phyloP scores from a whole-genome alignment of 2,329 filamentous ascomycete genomes.

The Scolecobasidium constrictum region DNA sequence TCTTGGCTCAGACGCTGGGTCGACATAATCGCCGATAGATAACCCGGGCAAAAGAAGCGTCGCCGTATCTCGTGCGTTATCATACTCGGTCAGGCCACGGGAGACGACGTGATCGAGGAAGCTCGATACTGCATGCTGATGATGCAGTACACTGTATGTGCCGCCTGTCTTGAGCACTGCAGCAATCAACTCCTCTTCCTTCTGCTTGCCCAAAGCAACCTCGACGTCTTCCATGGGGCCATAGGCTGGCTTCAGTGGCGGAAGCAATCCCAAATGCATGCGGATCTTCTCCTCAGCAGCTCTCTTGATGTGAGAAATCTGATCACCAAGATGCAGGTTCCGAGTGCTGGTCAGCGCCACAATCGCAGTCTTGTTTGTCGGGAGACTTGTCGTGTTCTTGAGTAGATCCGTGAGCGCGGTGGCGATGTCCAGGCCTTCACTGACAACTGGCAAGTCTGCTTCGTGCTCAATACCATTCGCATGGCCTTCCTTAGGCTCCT shows the following conservation, averaged over 20 bases:
- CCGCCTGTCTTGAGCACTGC: slow-evolving; percentile 16
- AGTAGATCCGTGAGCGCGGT: slow-evolving; percentile 13
- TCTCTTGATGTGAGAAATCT: slow-evolving; percentile 15
- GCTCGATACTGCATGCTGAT: slow-evolving; percentile 10
- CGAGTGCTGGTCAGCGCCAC: slow-evolving; percentile 14
- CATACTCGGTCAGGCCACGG: slow-evolving; percentile 16
- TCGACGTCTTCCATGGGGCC: slow-evolving; percentile 5
- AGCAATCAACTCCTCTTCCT: slow-evolving; percentile 15
- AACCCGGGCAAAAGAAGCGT: slow-evolving; percentile 15
- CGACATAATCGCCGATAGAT: slow-evolving; percentile 15
- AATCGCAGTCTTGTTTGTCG: slow-evolving; percentile 16
- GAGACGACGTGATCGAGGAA: slow-evolving; percentile 16
- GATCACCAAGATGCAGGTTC: slow-evolving; percentile 12
- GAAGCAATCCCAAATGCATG: slow-evolving; percentile 16
- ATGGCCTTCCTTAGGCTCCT: neutral
- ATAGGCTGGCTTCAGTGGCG: slow-evolving; percentile 2
- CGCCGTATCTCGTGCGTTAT: slow-evolving; percentile 17
- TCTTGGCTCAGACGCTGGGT: slow-evolving; percentile 14
- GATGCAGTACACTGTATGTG: slow-evolving; percentile 16
- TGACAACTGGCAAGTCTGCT: slow-evolving; percentile 7
- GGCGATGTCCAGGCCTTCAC: slow-evolving; percentile 13
- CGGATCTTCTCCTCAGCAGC: slow-evolving; percentile 15
- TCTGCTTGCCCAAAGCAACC: slow-evolving; percentile 2
- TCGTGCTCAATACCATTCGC: neutral
- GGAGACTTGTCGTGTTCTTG: slow-evolving; percentile 9